Evolutionary conservation across 2,329 filamentous ascomycete genomes (phyloP).

Genomic region (Botrytis porri): DNA sequence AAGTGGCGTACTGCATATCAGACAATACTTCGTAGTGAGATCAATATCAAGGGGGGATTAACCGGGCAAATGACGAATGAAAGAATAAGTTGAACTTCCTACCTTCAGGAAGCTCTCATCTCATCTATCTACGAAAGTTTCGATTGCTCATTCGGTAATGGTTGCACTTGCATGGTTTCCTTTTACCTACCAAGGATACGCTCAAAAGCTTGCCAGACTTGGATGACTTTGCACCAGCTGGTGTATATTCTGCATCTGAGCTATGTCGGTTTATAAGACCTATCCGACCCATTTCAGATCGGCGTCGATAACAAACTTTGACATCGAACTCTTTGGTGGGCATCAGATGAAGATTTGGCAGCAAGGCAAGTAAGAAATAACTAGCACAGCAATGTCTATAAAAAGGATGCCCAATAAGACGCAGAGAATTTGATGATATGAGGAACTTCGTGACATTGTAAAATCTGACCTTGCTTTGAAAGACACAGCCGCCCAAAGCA

Average conservation of each 20-base stretch:
- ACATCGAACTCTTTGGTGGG: background rate
- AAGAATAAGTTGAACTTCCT: background rate
- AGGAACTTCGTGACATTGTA: background rate
- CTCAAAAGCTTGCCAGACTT: background rate
- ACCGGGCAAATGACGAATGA: background rate
- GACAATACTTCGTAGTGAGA: slow-evolving; percentile 2
- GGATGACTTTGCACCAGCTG: background rate
- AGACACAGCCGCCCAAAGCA: background rate
- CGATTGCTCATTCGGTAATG: background rate
- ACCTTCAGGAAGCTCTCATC: background rate
- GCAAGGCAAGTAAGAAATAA: background rate
- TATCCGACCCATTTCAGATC: background rate
- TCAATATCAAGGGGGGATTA: background rate
- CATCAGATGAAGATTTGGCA: background rate
- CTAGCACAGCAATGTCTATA: background rate
- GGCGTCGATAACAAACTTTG: background rate
- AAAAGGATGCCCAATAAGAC: background rate
- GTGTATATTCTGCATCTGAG: background rate
- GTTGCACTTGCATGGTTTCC: background rate
- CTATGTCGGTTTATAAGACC: background rate
- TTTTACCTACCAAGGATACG: background rate
- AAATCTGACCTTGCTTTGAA: background rate
- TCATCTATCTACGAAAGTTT: background rate
- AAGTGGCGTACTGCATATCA: background rate
- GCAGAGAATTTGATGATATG: background rate